Conservation (phyloP, 805 yeast genomes). For the Limtongozyma cylindracea region DNA sequence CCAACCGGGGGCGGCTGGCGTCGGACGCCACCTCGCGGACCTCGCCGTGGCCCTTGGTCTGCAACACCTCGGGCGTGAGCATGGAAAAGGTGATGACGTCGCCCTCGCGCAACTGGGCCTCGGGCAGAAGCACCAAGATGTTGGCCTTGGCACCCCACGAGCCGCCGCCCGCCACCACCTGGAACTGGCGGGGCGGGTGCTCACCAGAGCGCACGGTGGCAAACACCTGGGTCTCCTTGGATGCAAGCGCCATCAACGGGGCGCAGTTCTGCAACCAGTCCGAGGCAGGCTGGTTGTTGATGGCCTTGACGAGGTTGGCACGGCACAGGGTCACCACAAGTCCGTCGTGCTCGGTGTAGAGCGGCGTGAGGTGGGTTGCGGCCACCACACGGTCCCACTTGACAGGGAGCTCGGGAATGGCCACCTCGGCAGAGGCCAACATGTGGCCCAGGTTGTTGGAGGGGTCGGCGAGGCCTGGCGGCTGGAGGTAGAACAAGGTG, state of each 20-base stretch:
- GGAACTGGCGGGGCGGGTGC: conserved; percentile 8
- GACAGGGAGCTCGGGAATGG: conserved; percentile 7
- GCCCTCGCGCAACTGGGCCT: conserved; percentile 19
- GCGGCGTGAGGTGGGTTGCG: conserved; percentile 1
- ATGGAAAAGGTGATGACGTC: conserved; percentile 18
- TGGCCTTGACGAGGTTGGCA: conserved; percentile 32
- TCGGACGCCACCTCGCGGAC: no score
- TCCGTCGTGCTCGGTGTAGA: conserved; percentile 8
- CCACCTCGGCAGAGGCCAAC: conserved; percentile 6
- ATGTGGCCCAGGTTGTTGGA: conserved; percentile 1
- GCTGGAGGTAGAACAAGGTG: conserved; percentile 11
- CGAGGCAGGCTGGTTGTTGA: conserved; percentile 32
- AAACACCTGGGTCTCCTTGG: conserved; percentile 17
- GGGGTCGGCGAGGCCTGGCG: neutral
- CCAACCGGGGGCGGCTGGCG: no score
- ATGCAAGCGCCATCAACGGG: conserved; percentile 10
- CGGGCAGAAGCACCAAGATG: conserved; percentile 39
- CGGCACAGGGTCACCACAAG: conserved; percentile 20
- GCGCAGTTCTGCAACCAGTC: conserved; percentile 20
- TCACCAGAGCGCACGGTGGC: conserved; percentile 6
- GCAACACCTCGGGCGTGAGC: conserved; percentile 11
- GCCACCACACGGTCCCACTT: conserved; percentile 4
- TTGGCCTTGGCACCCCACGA: conserved; percentile 52
- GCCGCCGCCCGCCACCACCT: conserved; percentile 52
- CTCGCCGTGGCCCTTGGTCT: no score